Base-by-base conservation (phyloP, 441 rosid genomes). In the Bocquillonia castaneifolia region DNA sequence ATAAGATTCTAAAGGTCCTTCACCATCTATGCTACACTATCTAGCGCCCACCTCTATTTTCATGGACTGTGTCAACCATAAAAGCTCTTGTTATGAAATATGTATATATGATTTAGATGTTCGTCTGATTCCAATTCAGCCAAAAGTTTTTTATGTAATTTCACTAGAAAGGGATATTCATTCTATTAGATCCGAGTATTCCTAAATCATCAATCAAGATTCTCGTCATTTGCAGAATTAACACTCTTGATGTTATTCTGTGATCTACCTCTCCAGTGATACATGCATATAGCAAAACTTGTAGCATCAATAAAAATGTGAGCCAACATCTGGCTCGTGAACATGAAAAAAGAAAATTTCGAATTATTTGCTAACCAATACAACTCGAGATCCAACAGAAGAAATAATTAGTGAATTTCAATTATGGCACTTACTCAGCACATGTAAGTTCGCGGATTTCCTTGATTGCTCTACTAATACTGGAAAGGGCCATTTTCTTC, bases 401-500 rank as follows among this genome's bases (percentile, higher is more conserved):
- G 20, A 15, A 17, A 26, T 39, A 23, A 57, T 1, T 40, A 26
- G 40, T 8, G 29, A n/a, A 67, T 55, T 59, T 71, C 40, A 25
- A 36, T 17, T 53, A 25, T 37, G 75, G 50, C 50, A 75, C 86
- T 85, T 77, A 83, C 81, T 79, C 85, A 22, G 81, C 76, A n/a
- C 77, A 63, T 45, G 96, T 89, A 68, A 92, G 87, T 72, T 92
- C 84, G n/a, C 79, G 91, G 44, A 95, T 85, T 79, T 90, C 88
- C 74, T 81, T 80, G 59, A 90, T 75, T 61, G 99, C 97, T 68
- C 77, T 73, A 60, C 79, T 82, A 63, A 90, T 77, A 64, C 92
- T 81, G 71, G 80, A 55, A 36, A 95, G 76, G 1, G 96, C 87
- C 98, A 95, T 89, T 80, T 85, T 88, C 87, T 86, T 86, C 81